Conservation (phyloP, 371 early-diverging fungal species). For the Mucor irregularis region DNA sequence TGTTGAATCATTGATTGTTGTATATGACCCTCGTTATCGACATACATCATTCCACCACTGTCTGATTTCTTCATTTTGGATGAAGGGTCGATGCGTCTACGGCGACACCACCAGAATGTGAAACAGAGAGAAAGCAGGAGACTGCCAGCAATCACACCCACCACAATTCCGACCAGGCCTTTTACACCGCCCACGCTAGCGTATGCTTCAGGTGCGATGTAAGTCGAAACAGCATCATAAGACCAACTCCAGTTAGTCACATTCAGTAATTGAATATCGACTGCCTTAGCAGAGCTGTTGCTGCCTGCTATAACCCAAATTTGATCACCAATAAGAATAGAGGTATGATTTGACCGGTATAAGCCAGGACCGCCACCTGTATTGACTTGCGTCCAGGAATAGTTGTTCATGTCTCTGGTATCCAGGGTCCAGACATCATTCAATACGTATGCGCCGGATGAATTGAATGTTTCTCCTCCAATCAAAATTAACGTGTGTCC, state of each 20-base stretch:
- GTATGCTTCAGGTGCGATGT: background rate
- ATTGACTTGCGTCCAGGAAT: conserved; percentile 11
- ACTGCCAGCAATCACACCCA: conserved; percentile 10
- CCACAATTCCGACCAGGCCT: conserved; percentile 18
- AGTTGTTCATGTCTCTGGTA: conserved; percentile 9
- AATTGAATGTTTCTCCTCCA: conserved; percentile 28
- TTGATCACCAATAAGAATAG: conserved; percentile 23
- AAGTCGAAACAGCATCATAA: background rate
- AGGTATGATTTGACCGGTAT: conserved; percentile 28
- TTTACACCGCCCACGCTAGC: conserved; percentile 18
- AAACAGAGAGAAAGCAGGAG: background rate
- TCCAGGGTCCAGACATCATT: conserved; percentile 27
- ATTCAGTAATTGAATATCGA: conserved; percentile 31
- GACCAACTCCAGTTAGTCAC: conserved; percentile 24
- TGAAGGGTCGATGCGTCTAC: background rate
- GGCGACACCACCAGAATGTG: conserved; percentile 6
- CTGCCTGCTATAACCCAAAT: conserved; percentile 32
- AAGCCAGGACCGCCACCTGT: conserved; percentile 12
- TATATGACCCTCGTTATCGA: background rate
- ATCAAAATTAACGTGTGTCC: conserved; percentile 25
- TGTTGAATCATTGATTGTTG: background rate
- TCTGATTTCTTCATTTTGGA: background rate
- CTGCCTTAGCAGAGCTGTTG: conserved; percentile 18
- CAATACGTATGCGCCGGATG: conserved; percentile 13
- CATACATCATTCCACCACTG: background rate